Evolutionary conservation across 2,329 filamentous ascomycete species (phyloP).

Genomic region (Colletotrichum orbiculare): DNA sequence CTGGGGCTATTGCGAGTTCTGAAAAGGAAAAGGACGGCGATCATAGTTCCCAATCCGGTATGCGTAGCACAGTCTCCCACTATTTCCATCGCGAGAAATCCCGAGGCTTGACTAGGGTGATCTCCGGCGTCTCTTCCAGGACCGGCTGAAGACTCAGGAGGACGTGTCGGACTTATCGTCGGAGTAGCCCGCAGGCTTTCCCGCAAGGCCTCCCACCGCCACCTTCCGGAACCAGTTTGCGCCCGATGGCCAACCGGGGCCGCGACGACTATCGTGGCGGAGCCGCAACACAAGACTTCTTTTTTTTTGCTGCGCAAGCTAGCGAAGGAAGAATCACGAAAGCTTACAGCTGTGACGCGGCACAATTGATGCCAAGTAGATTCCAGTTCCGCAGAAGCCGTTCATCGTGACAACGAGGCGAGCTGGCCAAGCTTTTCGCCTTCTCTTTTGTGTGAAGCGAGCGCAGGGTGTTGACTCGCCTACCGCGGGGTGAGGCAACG

Average conservation of each 20-base stretch:
- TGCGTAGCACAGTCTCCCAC: background rate
- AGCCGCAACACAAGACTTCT: slow-evolving; percentile 10
- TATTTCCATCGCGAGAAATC: slow-evolving; percentile 26
- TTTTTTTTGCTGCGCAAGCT: background rate
- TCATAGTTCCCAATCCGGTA: background rate
- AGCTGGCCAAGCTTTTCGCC: slow-evolving; percentile 1
- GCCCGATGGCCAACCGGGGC: slow-evolving; percentile 6
- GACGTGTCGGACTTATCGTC: slow-evolving; percentile 2
- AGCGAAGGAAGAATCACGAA: background rate
- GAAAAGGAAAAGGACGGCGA: background rate
- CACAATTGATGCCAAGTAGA: slow-evolving; percentile 12
- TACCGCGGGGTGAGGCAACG: background rate
- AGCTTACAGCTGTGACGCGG: background rate
- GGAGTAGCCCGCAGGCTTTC: background rate
- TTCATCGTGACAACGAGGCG: slow-evolving; percentile 2
- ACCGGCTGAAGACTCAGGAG: background rate
- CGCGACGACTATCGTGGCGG: slow-evolving; percentile 18
- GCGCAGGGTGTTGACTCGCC: slow-evolving; percentile 16
- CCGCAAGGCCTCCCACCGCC: no score
- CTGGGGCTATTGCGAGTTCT: background rate
- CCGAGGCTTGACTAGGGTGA: slow-evolving; percentile 4
- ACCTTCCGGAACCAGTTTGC: slow-evolving; percentile 19
- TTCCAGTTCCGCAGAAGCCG: slow-evolving; percentile 9
- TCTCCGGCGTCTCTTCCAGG: background rate
- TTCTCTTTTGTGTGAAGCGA: background rate